Base-by-base conservation (phyloP, 768 basidiomycete species). In the Suillus sp. region DNA sequence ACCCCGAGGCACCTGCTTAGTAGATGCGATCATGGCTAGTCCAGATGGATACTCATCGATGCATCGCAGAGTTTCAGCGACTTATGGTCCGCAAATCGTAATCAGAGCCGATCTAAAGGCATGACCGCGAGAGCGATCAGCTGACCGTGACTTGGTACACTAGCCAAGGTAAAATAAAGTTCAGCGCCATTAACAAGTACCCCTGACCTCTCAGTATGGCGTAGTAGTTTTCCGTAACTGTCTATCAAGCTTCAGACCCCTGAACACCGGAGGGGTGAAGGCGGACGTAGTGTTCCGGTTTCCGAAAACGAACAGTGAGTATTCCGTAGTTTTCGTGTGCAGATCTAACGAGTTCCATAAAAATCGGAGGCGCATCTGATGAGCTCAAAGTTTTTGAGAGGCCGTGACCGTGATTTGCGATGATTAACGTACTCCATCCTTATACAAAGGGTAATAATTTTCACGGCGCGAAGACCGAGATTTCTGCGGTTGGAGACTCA, bases 1-100 rank as follows among this genome's bases (percentile, higher is more conserved):
- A 32, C 20, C 10, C 30, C 5, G 20, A 53, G 30, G 30, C 30
- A 53, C 32, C 51, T 1, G 11, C 20, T 7, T 8, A 34, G 8
- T 8, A n/a, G 10, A 30, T 32, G 30, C 18, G 6, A 53, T 13
- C 16, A 32, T 32, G 30, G 30, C 51, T 34, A n/a, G 20, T 34
- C 51, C 10, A n/a, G 20, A 11, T n/a, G 51, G 30, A 14, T 53
- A 32, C 30, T 53, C 20, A n/a, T 53, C 30, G 51, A 53, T 53
- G 20, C 51, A 53, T 35, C 51, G 20, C 32, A 32, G 30, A 53
- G 11, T 32, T 34, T 53, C 6, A 53, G 11, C 18, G 51, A 20
- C 18, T n/a, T 4, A 20, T 53, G 18, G 51, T 53, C 51, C 51
- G 51, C 11, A n/a, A 53, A 53, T 53, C 51, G 51, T 27, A 34